Base-by-base conservation (phyloP, 257 asterid genomes). In the Buddleja alternifolia region DNA sequence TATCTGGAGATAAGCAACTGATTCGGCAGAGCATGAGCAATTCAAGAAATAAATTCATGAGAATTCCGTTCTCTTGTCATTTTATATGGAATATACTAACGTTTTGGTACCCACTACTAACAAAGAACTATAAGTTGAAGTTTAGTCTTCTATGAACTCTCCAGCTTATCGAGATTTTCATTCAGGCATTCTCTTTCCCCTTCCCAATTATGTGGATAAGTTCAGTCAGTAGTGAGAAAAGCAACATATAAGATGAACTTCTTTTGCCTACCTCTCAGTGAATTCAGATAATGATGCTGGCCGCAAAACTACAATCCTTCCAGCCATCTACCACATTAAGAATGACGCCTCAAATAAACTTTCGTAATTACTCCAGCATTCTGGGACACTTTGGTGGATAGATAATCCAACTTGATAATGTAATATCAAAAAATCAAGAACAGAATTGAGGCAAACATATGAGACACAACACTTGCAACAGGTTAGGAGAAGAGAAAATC, bases 281-380 rank as follows among this genome's bases (percentile, higher is more conserved):
- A 90, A 85, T 77, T 90, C 97, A 63, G 86, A 74, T 48, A 88
- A 83, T 59, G 95, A 82, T 52, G 90, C 66, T 16, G 97, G 97
- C 62, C 77, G 90, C 82, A 85, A 71, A 70, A 90, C 95, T 66
- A 90, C 71, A 73, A 90, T 80, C 79, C 95, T 78, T 65, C 97
- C 97, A 58, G 97, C 93, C 97, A 90, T 87, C 97, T 90, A 90
- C 61, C 73, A 79, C 51, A 39, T 58, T 66, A 53, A 59, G 36
- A 42, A 41, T 12, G 10, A 62, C 14, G 17, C 48, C 59, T 29
- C 47, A 50, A 12, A 57, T 21, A 68, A 45, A 41, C 60, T 17
- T 23, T 20, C 55, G 51, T 56, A 39, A 19, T 48, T 9, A 6
- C 10, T 42, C 42, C 59, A 67, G 51, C 70, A 74, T 74, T 39